A percentile compares a stretch with the other conserved stretches of the same genome.
These are phyloP conservation scores for Raddia distichophylla DNA, from an alignment of 176 grass and related monocot species.

Conservation along the genomic window DNA sequence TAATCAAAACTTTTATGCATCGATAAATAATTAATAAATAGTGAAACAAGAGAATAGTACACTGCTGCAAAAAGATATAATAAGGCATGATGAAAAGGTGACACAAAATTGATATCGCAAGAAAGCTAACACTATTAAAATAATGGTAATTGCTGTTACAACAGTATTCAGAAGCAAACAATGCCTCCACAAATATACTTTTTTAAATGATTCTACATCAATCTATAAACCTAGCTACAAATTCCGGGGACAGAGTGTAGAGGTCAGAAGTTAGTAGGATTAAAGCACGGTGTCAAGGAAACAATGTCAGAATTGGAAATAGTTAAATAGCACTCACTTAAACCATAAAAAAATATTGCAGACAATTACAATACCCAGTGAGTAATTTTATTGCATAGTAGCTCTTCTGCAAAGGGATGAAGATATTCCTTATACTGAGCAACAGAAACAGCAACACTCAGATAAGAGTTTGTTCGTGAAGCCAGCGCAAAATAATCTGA, in stretches of 20 bases:
- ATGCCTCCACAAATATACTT: not conserved
- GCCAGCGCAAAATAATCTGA: slow-evolving; percentile 93
- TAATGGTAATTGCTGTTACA: not conserved
- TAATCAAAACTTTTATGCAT: not conserved
- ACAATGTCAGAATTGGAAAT: not conserved
- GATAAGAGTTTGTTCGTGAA: slow-evolving; percentile 88
- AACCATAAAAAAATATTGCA: slow-evolving; percentile 35
- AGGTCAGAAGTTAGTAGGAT: slow-evolving; percentile 27
- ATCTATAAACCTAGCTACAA: slow-evolving; percentile 8
- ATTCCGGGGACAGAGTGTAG: slow-evolving; percentile 7
- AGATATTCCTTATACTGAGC: slow-evolving; percentile 84
- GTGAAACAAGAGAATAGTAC: slow-evolving; percentile 10
- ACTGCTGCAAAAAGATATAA: not conserved
- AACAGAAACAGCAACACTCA: slow-evolving; percentile 78
- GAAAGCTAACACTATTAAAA: slow-evolving; percentile 29
- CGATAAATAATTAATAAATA: slow-evolving; percentile 12
- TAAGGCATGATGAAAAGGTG: slow-evolving; percentile 18
- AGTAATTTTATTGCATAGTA: slow-evolving; percentile 83
- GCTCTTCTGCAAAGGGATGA: slow-evolving; percentile 84
- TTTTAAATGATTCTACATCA: slow-evolving; percentile 34
- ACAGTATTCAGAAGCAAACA: slow-evolving; percentile 26
- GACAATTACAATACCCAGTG: slow-evolving; percentile 72
- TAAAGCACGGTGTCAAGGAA: slow-evolving; percentile 27
- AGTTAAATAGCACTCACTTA: slow-evolving; percentile 14
- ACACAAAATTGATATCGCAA: not conserved